Evolutionary conservation across 108 stramenopile genomes (phyloP).

Genomic region (Pseudonitzschia multiseries): DNA sequence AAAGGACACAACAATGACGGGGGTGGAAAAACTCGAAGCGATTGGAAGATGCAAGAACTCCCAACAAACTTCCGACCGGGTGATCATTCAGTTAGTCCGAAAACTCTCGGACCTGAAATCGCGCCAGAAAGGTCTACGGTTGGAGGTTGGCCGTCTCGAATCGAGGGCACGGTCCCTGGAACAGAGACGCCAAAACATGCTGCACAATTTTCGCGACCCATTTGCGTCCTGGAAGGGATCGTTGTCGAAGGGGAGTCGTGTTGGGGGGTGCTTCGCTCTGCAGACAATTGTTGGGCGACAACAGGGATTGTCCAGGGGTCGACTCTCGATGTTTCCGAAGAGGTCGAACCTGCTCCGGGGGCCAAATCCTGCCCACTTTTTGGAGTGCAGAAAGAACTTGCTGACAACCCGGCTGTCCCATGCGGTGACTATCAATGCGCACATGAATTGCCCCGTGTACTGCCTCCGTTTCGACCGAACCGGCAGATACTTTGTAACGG

Average conservation of each 20-base stretch:
- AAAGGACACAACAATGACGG: neutral
- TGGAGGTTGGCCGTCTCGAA: constrained; percentile 19
- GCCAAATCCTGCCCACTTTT: constrained; percentile 10
- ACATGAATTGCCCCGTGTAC: constrained; percentile 84
- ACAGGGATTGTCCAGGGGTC: constrained; percentile 28
- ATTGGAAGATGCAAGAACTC: constrained; percentile 12
- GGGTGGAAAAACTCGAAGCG: constrained; percentile 12
- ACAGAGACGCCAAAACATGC: constrained; percentile 1
- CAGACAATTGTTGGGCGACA: constrained; percentile 30
- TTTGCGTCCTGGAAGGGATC: constrained; percentile 24
- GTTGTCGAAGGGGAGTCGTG: constrained; percentile 5
- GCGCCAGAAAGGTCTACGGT: neutral
- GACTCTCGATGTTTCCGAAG: neutral
- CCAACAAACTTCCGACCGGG: constrained; percentile 26
- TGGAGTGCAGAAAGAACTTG: constrained; percentile 39
- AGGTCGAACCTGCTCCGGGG: neutral
- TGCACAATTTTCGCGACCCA: constrained; percentile 22
- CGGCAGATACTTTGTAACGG: constrained; percentile 90
- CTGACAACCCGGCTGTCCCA: constrained; percentile 64
- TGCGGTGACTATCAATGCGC: constrained; percentile 81
- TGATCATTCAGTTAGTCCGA: constrained; percentile 27
- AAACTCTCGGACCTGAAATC: constrained; percentile 7
- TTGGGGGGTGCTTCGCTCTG: constrained; percentile 29
- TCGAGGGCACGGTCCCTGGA: constrained; percentile 3
- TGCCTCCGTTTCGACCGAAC: constrained; percentile 88